Evolutionary conservation across 148 eudicot genomes (phyloP).

Genomic region (Rhododendron simsii): DNA sequence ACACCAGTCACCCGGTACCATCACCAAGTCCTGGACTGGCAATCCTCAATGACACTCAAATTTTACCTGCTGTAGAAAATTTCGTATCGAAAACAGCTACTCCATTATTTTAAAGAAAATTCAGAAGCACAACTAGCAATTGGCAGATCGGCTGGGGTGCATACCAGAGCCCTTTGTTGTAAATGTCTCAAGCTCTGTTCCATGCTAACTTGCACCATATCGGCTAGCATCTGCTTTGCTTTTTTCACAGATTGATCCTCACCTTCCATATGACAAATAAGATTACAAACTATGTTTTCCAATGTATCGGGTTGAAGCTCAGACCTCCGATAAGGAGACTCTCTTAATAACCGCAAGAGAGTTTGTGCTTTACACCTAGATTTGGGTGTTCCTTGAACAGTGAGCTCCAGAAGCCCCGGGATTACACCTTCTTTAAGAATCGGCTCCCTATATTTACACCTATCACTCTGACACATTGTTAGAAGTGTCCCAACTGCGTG

Average conservation of each 20-base stretch:
- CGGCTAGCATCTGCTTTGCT: constrained; percentile 90
- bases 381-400: constrained; percentile 81
- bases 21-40: constrained; percentile 77
- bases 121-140: constrained; percentile 47
- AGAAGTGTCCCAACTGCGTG: constrained; percentile 86
- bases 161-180: constrained; percentile 79
- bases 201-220: constrained; percentile 99
- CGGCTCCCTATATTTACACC: constrained; percentile 69
- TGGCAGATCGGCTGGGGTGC: constrained; percentile 57
- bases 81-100: background rate
- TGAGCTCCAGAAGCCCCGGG: constrained; percentile 91
- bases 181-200: constrained; percentile 90
- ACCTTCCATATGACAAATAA: constrained; percentile 74
- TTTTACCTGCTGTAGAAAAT: background rate
- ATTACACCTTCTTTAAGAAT: constrained; percentile 91
- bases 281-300: constrained; percentile 76
- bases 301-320: constrained; percentile 69
- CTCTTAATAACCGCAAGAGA: constrained; percentile 65
- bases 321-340: constrained; percentile 71
- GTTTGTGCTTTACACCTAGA: constrained; percentile 66
- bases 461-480: constrained; percentile 71
- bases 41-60: constrained; percentile 23
- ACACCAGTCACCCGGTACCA: constrained; percentile 77
- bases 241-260: constrained; percentile 70
- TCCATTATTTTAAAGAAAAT: constrained; percentile 44